Evolutionary conservation across 2,329 filamentous ascomycete species (phyloP), one percentile per base, ranked within the genome.

Genomic region (Zarea fungicola): DNA sequence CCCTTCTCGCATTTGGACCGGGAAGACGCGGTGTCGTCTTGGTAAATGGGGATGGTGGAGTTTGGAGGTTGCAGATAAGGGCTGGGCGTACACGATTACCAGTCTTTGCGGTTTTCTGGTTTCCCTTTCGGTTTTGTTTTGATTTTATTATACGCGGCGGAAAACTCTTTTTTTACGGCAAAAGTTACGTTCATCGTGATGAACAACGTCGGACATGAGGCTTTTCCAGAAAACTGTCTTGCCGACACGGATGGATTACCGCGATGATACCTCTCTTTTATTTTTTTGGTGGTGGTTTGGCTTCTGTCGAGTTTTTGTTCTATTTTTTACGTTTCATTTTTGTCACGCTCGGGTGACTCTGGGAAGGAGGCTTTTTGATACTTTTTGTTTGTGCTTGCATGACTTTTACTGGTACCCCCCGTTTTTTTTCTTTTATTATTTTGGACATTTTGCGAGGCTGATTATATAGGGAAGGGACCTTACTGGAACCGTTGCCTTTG

Each of bases 11-110:
- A 40, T 32, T 14, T 22, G 45, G 45, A 32, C 19, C 28, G 41
- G 26, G 45, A 22, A 41, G 45, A 41, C 45, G 36, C 45, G 45
- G 36, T 35, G 36, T 48, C 45, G 45, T 48, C 45, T 48, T 28
- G 45, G 21, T 32, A 35, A 34, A 31, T 21, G 44, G 16, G 28
- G 45, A 34, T n/a, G 25, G 25, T n/a, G 44, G 44, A 48, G 44
- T 48, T 48, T 32, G 35, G 44, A 32, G n/a, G 44, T 39, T 29
- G 25, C 43, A 26, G 28, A 34, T 19, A 29, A 32, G 42, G n/a
- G 31, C 31, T 44, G 36, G 28, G 8, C 22, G n/a, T n/a, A n/a
- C n/a, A n/a, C n/a, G n/a, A n/a, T 34, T n/a, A 22, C 28, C n/a
- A 28, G 36, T 22, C 14, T 32, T 21, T 42, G 22, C 19, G 42